A percentile compares a stretch with the other conserved stretches of the same genome.
These are phyloP conservation scores for Mortierella sp. DNA, from an alignment of 371 early-diverging fungal genomes.

Conservation along the genomic window DNA sequence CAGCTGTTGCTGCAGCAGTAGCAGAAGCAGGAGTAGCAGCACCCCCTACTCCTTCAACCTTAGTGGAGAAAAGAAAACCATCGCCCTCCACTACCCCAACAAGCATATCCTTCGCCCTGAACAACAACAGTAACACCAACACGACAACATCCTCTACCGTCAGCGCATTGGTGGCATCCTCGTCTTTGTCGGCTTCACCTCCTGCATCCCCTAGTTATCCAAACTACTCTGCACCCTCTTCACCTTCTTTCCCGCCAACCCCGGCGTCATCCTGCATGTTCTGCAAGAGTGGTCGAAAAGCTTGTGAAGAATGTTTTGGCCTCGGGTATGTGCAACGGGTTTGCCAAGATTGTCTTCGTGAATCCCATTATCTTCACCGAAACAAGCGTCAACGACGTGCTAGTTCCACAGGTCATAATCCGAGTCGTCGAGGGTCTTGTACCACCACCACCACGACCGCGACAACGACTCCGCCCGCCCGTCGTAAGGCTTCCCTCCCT, in stretches of 20 bases:
- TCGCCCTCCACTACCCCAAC: too few relatives aligned
- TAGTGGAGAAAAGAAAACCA: too few relatives aligned
- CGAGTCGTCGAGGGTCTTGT: neutral
- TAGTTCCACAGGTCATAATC: neutral
- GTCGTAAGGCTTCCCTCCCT: conserved; percentile 3
- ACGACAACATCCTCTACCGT: neutral
- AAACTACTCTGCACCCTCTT: neutral
- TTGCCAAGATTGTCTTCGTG: conserved; percentile 47
- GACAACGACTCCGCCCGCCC: neutral
- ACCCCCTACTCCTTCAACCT: too few relatives aligned
- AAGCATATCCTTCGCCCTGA: too few relatives aligned
- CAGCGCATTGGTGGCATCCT: neutral
- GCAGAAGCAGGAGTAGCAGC: too few relatives aligned
- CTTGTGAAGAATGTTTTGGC: conserved; percentile 50
- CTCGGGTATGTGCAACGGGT: conserved; percentile 47
- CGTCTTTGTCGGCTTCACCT: neutral
- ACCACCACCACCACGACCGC: neutral
- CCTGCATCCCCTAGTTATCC: neutral
- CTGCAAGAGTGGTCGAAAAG: conserved; percentile 40
- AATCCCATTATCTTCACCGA: conserved; percentile 20
- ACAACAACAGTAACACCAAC: neutral
- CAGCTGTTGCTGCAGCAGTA: neutral
- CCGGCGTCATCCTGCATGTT: conserved; percentile 22
- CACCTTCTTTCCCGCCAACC: neutral
- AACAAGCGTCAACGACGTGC: neutral